phyloP scores from a whole-genome alignment of 352 stramenopile genomes.

The Achlya hypogyna region DNA sequence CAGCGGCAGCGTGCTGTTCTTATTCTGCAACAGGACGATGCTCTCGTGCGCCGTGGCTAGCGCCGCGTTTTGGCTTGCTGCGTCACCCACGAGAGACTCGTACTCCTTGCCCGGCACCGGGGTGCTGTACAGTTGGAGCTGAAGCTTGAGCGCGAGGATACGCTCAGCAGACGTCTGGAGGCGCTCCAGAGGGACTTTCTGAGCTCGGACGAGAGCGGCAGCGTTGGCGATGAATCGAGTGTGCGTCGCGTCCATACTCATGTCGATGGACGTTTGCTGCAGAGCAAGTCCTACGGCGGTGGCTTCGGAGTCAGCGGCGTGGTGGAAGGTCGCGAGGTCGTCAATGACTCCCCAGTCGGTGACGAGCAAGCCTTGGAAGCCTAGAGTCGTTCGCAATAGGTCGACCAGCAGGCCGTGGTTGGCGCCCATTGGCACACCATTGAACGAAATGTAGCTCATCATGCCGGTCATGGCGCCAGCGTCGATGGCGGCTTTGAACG shows the following conservation, averaged over 20 bases:
- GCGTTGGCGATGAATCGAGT: conserved; percentile 44
- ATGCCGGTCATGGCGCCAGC: conserved; percentile 22
- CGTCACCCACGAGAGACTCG: conserved; percentile 37
- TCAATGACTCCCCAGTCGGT: conserved; percentile 91
- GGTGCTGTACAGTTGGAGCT: conserved; percentile 58
- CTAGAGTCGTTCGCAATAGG: conserved; percentile 76
- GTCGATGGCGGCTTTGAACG: conserved; percentile 23
- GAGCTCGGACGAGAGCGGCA: conserved; percentile 28
- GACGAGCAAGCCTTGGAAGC: conserved; percentile 83
- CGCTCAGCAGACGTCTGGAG: conserved; percentile 52
- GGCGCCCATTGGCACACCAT: conserved; percentile 48
- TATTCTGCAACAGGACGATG: conserved; percentile 73
- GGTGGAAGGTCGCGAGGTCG: conserved; percentile 64
- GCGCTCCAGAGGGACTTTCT: conserved; percentile 20
- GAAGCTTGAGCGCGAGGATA: conserved; percentile 61
- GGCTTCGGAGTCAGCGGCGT: conserved; percentile 36
- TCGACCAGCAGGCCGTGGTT: conserved; percentile 58
- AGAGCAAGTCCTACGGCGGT: conserved; percentile 65
- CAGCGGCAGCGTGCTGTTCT: conserved; percentile 29
- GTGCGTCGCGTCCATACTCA: conserved; percentile 83
- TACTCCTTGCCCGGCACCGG: conserved; percentile 38
- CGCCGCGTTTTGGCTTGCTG: conserved; percentile 41
- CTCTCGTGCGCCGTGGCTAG: conserved; percentile 65
- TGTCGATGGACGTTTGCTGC: conserved; percentile 75
- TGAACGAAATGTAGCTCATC: conserved; percentile 26